Percentiles rank a stretch among this genome's conserved stretches.
These are phyloP conservation scores for Aspergillus novofumigatus DNA, from an alignment of 2,329 filamentous ascomycete species.

Conservation along the genomic window DNA sequence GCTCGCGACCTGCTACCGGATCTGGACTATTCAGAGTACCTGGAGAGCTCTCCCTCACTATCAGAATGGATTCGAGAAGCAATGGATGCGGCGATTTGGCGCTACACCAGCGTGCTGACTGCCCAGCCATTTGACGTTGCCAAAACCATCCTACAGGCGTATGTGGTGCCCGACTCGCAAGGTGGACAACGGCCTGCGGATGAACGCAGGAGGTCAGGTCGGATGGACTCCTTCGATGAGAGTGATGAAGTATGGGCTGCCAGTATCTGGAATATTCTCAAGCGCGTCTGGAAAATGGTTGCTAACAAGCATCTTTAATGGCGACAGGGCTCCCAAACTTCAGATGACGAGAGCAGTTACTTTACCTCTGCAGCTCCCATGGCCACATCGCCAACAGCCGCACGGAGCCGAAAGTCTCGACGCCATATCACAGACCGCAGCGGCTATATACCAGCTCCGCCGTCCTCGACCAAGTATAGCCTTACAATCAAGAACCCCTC, in stretches of 20 bases:
- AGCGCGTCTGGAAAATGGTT: neutral
- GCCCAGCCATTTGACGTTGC: constrained; percentile 96
- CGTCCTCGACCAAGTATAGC: constrained; percentile 51
- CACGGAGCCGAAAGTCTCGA: constrained; percentile 35
- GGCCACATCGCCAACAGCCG: constrained; percentile 39
- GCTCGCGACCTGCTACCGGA: constrained; percentile 85
- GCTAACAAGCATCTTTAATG: neutral
- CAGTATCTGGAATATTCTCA: neutral
- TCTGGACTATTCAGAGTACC: constrained; percentile 85
- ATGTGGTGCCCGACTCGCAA: constrained; percentile 44
- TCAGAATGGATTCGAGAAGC: constrained; percentile 71
- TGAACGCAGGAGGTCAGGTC: constrained; percentile 24
- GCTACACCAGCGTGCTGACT: constrained; percentile 83
- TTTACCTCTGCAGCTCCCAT: constrained; percentile 63
- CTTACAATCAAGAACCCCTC: constrained; percentile 70
- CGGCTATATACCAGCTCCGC: constrained; percentile 41
- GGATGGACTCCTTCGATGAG: constrained; percentile 30
- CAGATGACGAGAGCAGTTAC: constrained; percentile 76
- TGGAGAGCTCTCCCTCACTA: constrained; percentile 71
- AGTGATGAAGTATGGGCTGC: constrained; percentile 30
- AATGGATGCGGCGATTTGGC: constrained; percentile 82
- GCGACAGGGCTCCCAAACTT: constrained; percentile 40
- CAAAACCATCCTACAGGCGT: constrained; percentile 85
- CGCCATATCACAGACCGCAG: constrained; percentile 44
- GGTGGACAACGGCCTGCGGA: constrained; percentile 28